Conservation (phyloP, 2,329 filamentous ascomycete species). For the Cladosporium sp. region DNA sequence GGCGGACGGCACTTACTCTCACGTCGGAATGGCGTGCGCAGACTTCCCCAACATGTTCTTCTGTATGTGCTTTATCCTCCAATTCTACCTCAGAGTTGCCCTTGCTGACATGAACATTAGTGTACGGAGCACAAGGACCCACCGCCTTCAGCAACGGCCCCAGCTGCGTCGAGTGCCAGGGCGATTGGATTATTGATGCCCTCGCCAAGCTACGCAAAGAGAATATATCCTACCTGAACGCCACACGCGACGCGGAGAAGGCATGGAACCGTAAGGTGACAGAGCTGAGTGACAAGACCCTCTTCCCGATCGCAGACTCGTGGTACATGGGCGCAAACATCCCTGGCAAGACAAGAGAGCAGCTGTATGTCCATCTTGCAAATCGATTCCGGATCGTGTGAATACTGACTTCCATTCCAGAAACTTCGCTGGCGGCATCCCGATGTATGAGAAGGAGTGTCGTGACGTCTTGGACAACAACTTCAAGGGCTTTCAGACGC, state of each 20-base stretch:
- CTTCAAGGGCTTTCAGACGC: conserved; percentile 21
- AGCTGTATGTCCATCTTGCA: not conserved
- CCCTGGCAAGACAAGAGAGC: conserved; percentile 33
- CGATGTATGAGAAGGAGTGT: conserved; percentile 33
- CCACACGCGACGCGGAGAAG: conserved; percentile 37
- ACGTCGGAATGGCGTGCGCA: conserved; percentile 33
- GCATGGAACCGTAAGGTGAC: conserved; percentile 32
- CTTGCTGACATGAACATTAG: conserved; percentile 16
- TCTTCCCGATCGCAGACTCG: conserved; percentile 27
- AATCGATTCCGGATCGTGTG: not conserved
- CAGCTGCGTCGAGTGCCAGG: conserved; percentile 39
- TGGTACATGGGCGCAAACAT: conserved; percentile 39
- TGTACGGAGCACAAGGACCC: conserved; percentile 42
- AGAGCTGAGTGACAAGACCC: conserved; percentile 24
- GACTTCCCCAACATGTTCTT: conserved; percentile 36
- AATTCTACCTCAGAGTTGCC: not conserved
- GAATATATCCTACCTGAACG: conserved; percentile 35
- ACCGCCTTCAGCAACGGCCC: conserved; percentile 44
- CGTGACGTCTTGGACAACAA: conserved; percentile 29
- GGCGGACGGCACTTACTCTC: conserved; percentile 36
- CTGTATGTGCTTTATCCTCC: not conserved
- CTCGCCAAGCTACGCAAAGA: conserved; percentile 34
- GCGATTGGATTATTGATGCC: conserved; percentile 40
- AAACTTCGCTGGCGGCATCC: conserved; percentile 35
- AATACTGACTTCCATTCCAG: not conserved